A percentile compares a stretch with the other conserved stretches of the same genome.
Evolutionary conservation across 208 protist genomes (phyloP).

Genomic region (Acanthamoeba polyphaga): DNA sequence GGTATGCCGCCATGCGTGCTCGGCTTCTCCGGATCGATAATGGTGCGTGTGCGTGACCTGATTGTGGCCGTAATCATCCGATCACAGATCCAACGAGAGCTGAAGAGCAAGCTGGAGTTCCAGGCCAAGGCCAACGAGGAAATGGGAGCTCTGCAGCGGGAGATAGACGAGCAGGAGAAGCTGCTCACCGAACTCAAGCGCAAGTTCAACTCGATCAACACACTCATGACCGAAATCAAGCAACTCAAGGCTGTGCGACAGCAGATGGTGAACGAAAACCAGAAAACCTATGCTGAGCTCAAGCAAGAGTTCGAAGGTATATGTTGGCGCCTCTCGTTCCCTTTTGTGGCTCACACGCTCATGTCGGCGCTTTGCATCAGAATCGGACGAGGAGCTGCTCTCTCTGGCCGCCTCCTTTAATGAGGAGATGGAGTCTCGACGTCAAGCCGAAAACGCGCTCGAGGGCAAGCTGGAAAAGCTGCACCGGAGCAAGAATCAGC

Average conservation of each 20-base stretch:
- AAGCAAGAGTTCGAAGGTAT: conserved; percentile 68
- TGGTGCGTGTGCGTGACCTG: not conserved
- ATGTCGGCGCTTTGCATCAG: not conserved
- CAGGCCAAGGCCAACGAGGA: conserved; percentile 43
- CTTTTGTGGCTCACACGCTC: not conserved
- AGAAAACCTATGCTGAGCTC: conserved; percentile 39
- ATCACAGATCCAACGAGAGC: conserved; percentile 37
- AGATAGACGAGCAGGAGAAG: conserved; percentile 33
- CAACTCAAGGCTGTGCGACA: conserved; percentile 51
- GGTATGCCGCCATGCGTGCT: not conserved
- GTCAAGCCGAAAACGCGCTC: not conserved
- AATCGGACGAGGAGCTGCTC: conserved; percentile 76
- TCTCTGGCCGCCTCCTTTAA: conserved; percentile 63
- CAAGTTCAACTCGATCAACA: conserved; percentile 11
- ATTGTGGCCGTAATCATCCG: not conserved
- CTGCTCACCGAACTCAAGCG: not conserved
- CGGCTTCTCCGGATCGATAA: not conserved
- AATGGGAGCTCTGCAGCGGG: not conserved
- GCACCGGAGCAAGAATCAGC: not conserved
- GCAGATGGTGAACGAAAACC: conserved; percentile 27
- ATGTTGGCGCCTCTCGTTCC: not conserved
- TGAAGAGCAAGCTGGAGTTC: conserved; percentile 28
- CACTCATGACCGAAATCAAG: conserved; percentile 29
- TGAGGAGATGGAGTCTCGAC: conserved; percentile 30
- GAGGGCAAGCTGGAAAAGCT: not conserved